Evolutionary conservation across 1,284 basidiomycete species (phyloP).

Genomic region (Ustilago loliicola): DNA sequence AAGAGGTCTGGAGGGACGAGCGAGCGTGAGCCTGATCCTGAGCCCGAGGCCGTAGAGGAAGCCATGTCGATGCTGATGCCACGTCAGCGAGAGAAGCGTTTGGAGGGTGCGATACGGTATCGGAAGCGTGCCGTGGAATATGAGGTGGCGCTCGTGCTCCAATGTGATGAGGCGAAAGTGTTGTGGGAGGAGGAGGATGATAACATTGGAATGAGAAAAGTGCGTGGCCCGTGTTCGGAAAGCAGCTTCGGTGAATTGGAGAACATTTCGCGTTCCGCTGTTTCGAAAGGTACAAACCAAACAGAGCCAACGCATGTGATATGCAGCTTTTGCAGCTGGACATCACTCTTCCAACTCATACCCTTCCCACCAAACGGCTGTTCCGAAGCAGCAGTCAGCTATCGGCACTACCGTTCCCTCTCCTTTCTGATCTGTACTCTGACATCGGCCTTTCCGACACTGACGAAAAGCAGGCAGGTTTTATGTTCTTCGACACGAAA

Average conservation of each 20-base stretch:
- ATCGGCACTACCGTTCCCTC: neutral
- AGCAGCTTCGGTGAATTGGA: constrained; percentile 6
- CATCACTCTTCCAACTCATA: neutral
- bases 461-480: neutral
- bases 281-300: neutral
- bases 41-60: constrained; percentile 19
- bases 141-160: no score
- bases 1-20: constrained; percentile 36
- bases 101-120: neutral
- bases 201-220: constrained; percentile 1
- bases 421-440: neutral
- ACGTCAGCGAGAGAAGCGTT: neutral
- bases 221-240: constrained; percentile 3
- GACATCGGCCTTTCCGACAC: constrained; percentile 2
- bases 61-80: constrained; percentile 8
- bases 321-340: constrained; percentile 22
- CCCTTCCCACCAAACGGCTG: neutral
- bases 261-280: constrained; percentile 4
- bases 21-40: constrained; percentile 21
- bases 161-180: neutral
- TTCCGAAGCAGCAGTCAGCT: neutral
- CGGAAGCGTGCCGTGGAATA: no score
- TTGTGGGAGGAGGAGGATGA: neutral
- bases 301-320: neutral
- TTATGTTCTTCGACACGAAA: neutral